phyloP scores from a whole-genome alignment of 805 yeast genomes.

The Komagataella ulmi region DNA sequence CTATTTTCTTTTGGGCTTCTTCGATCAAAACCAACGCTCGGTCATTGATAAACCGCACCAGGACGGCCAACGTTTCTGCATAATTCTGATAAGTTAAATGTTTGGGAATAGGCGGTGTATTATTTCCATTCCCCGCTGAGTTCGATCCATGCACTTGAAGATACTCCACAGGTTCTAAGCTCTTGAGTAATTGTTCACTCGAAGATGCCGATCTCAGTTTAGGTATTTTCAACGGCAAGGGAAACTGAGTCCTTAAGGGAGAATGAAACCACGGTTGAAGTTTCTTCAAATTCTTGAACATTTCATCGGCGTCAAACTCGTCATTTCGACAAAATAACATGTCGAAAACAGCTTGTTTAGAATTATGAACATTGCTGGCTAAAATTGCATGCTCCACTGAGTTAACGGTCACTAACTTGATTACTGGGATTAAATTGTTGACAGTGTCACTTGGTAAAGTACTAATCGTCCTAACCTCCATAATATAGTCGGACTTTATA shows the following conservation, averaged over 20 bases:
- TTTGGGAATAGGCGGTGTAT: neutral
- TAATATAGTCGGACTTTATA: slow-evolving; percentile 16
- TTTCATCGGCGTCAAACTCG: neutral
- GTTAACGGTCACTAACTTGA: slow-evolving; percentile 29
- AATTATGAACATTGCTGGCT: slow-evolving; percentile 6
- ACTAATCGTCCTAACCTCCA: slow-evolving; percentile 9
- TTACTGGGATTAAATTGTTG: slow-evolving; percentile 22
- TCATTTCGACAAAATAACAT: neutral
- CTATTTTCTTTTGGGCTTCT: slow-evolving; percentile 16
- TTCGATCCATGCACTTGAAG: neutral
- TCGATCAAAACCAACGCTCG: slow-evolving; percentile 12
- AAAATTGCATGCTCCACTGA: slow-evolving; percentile 29
- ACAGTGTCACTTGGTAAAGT: neutral
- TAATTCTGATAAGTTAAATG: neutral
- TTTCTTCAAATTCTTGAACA: neutral
- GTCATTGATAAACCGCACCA: neutral
- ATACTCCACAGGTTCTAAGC: neutral
- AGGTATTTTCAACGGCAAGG: neutral
- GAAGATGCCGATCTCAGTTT: neutral
- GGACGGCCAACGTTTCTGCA: neutral
- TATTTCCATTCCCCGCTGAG: neutral
- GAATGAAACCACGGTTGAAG: neutral
- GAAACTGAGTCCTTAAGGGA: neutral
- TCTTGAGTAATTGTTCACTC: neutral
- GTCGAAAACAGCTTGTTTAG: neutral